Percentiles rank a stretch among this genome's conserved stretches.
Conservation (phyloP, 768 basidiomycete genomes). For the Saitozyma sp. region DNA sequence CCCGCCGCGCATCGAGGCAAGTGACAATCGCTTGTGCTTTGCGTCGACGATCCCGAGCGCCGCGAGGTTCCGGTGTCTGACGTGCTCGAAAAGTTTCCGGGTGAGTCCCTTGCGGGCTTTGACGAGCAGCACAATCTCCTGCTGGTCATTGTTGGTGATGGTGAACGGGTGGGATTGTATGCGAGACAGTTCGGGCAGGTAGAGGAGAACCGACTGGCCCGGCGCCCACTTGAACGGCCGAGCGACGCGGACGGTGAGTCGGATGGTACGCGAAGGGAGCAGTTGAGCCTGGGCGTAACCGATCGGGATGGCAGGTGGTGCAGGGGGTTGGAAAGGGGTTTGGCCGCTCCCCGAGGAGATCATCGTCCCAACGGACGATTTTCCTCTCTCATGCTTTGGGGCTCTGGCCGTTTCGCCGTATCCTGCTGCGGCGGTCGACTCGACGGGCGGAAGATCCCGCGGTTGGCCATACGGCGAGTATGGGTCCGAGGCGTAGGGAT, state of each 20-base stretch:
- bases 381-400: neutral
- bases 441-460: slow-evolving; percentile 2
- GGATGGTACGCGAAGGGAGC: slow-evolving; percentile 68
- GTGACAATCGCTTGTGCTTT: slow-evolving; percentile 23
- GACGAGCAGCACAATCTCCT: slow-evolving; percentile 66
- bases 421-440: neutral
- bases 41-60: slow-evolving; percentile 17
- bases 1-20: slow-evolving; percentile 13
- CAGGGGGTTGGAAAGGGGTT: neutral
- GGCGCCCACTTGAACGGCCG: slow-evolving; percentile 67
- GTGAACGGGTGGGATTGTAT: slow-evolving; percentile 74
- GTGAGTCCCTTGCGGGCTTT: slow-evolving; percentile 73
- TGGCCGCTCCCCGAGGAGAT: neutral
- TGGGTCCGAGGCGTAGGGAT: neutral
- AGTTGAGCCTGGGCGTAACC: slow-evolving; percentile 71
- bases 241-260: slow-evolving; percentile 65
- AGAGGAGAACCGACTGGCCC: slow-evolving; percentile 75
- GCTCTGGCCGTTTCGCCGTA: neutral
- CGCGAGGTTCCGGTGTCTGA: slow-evolving; percentile 47
- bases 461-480: too few relatives aligned
- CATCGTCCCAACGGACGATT: neutral
- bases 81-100: slow-evolving; percentile 63
- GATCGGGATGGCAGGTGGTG: slow-evolving; percentile 57
- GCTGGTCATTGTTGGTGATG: slow-evolving; percentile 61
- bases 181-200: slow-evolving; percentile 64